Evolutionary conservation across 768 basidiomycete species (phyloP).

Genomic region (Zangia roseola): DNA sequence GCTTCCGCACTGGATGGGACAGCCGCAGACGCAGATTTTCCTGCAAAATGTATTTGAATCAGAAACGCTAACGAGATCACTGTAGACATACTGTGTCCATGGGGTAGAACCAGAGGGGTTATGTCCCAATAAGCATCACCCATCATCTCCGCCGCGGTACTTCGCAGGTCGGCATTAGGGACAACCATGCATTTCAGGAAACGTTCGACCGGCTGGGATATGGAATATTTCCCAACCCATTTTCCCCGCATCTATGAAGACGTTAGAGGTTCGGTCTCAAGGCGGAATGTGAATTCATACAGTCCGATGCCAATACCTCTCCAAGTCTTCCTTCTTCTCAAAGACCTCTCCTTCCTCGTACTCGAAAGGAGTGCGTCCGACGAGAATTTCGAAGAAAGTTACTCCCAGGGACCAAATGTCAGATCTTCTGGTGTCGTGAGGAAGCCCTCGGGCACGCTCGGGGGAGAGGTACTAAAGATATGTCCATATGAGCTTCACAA

Average conservation of each 20-base stretch:
- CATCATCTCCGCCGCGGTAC: conserved; percentile 65
- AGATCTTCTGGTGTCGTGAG: conserved; percentile 92
- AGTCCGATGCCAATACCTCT: conserved; percentile 85
- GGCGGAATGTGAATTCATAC: conserved; percentile 36
- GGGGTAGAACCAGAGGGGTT: conserved; percentile 25
- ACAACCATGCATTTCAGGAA: conserved; percentile 75
- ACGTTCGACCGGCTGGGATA: conserved; percentile 63
- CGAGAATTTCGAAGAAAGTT: conserved; percentile 92
- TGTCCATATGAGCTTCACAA: not conserved
- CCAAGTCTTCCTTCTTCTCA: conserved; percentile 73
- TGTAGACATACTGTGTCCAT: conserved; percentile 42
- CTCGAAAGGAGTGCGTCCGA: conserved; percentile 92
- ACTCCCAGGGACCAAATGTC: conserved; percentile 86
- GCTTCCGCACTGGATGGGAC: conserved; percentile 13
- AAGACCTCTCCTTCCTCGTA: conserved; percentile 77
- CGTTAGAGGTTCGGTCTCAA: not conserved
- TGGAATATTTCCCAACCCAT: conserved; percentile 72
- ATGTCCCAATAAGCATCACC: conserved; percentile 65
- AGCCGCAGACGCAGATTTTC: conserved; percentile 32
- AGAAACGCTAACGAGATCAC: conserved; percentile 13
- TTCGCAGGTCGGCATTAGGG: conserved; percentile 80
- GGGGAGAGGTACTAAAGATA: conserved; percentile 79
- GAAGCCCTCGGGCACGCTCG: conserved; percentile 82
- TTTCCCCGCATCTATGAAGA: conserved; percentile 61
- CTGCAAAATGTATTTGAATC: conserved; percentile 20